Percentiles rank a stretch among this genome's conserved stretches.
These are phyloP conservation scores for Hordeum pubiflorum DNA, from an alignment of 202 grass and related monocot genomes.

Conservation along the genomic window DNA sequence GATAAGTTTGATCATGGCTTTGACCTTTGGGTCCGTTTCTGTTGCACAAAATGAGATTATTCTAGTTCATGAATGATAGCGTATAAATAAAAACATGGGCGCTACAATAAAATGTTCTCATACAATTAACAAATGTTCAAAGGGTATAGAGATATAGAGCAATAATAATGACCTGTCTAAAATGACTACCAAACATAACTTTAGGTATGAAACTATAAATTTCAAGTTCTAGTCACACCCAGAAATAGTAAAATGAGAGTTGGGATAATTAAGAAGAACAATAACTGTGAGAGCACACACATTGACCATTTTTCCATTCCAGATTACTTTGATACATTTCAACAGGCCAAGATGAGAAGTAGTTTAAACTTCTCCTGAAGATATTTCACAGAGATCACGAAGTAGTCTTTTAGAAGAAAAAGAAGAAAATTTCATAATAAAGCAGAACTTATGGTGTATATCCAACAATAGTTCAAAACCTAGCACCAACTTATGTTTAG, in stretches of 20 bases:
- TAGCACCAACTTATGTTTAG: neutral
- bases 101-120: slow-evolving; percentile 3
- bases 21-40: slow-evolving; percentile 87
- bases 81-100: slow-evolving; percentile 3
- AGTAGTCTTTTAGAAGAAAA: neutral
- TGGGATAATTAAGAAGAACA: neutral
- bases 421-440: neutral
- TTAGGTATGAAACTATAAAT: neutral
- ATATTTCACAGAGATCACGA: neutral
- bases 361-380: neutral
- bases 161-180: neutral
- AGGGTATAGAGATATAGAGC: neutral
- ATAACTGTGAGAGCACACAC: no score
- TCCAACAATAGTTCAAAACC: neutral
- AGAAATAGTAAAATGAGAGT: slow-evolving; percentile 8
- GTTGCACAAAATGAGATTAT: slow-evolving; percentile 32
- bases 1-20: slow-evolving; percentile 89
- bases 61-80: slow-evolving; percentile 23
- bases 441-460: neutral
- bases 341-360: neutral
- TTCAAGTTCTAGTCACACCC: neutral
- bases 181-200: neutral
- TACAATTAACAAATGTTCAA: neutral
- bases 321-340: neutral
- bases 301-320: no score